Base-by-base conservation (phyloP, 2,329 filamentous ascomycete species). In the Aspergillus bombycis region DNA sequence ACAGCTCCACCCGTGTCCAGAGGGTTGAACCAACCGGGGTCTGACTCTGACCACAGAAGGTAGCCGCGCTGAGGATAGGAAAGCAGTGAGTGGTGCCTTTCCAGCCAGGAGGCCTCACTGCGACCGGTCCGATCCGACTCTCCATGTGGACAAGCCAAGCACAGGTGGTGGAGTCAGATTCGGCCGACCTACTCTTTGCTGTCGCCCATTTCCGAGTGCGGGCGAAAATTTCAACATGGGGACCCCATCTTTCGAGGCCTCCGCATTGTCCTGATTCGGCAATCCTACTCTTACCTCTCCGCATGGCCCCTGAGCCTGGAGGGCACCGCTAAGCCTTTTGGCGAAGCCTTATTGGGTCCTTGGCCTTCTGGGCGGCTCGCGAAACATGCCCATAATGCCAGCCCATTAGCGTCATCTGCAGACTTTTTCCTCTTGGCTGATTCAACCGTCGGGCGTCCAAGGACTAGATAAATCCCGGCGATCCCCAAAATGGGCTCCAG, bases 301-400 rank as follows among this genome's bases (percentile, higher is more conserved):
- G 34, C 53, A 34, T 34, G 30, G 28, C 53, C 30, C 43, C 48
- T 26, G 48, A 16, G 26, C 26, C 21, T 52, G 1, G 48, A 19
- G 12, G 9, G 14, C 10, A 1, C n/a, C 28, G 21, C 57, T 59
- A 59, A 59, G 57, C 57, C 34, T 59, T 58, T 23, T 28, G 21
- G 26, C 32, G 57, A 34, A n/a, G 43, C n/a, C 45, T 53, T 21
- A 59, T 59, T 59, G 57, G 57, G 11, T 30, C 28, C 56, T 58
- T 58, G 56, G 56, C 56, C 16, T 34, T 41, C 34, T 41, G 1
- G 19, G 34, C 34, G 21, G 57, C 57, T 59, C 57, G 57, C 45
- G 45, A 34, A 21, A 59, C 57, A 59, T 59, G 46, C 57, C 46
- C 50, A 19, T 38, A 36, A 23, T 23, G 32, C 57, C 45, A 43